Percentiles rank a stretch among this genome's conserved stretches.
Conservation (phyloP, 768 basidiomycete genomes). For the Hirschioporus abietinus region DNA sequence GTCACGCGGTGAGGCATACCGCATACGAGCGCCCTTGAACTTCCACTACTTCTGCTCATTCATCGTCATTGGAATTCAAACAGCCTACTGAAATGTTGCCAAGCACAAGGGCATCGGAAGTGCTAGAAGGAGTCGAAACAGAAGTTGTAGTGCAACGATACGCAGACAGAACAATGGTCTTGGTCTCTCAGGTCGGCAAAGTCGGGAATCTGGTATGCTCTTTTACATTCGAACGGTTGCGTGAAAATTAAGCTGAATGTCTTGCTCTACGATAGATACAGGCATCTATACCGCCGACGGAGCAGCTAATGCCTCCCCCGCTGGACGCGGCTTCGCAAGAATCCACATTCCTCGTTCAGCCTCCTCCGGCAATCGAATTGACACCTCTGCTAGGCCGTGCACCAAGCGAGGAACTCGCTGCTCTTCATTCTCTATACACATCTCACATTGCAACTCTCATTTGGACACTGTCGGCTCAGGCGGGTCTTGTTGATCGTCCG, state of each 20-base stretch:
- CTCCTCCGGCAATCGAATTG: constrained; percentile 70
- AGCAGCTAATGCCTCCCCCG: constrained; percentile 39
- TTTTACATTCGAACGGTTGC: constrained; percentile 1
- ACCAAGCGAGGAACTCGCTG: constrained; percentile 61
- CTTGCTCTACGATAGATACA: constrained; percentile 56
- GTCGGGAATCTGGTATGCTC: constrained; percentile 78
- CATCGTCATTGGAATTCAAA: constrained; percentile 1
- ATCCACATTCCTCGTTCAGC: constrained; percentile 41
- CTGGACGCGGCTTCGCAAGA: constrained; percentile 32
- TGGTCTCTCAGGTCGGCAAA: constrained; percentile 88
- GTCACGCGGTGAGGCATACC: background rate
- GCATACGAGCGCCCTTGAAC: too few species aligned
- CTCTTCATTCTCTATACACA: constrained; percentile 74
- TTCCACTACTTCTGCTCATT: background rate
- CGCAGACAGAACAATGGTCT: constrained; percentile 75
- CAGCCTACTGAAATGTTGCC: constrained; percentile 28
- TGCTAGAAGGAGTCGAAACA: constrained; percentile 54
- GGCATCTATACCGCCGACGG: constrained; percentile 65
- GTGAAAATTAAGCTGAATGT: background rate
- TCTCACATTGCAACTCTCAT: constrained; percentile 84
- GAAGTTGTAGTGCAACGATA: constrained; percentile 76
- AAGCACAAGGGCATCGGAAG: constrained; percentile 45
- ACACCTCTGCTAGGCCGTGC: constrained; percentile 75
- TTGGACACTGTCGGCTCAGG: constrained; percentile 53
- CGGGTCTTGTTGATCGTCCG: constrained; percentile 36